phyloP scores from a whole-genome alignment of 495 filamentous ascomycete species.

The Aspergillus bertholletiae region DNA sequence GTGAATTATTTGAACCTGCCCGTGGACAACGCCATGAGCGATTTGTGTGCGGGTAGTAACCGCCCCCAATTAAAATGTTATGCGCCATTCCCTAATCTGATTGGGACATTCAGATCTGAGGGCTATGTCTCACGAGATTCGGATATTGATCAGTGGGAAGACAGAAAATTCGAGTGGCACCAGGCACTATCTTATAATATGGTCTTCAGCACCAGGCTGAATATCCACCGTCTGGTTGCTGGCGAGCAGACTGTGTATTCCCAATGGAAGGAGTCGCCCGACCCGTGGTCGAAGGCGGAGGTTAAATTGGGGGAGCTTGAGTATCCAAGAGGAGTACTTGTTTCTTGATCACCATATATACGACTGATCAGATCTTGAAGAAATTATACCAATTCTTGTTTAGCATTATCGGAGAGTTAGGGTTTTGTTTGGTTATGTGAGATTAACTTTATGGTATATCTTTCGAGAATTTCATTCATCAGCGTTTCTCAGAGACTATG shows the following conservation, averaged over 20 bases:
- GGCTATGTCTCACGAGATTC: constrained; percentile 20
- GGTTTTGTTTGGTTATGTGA: no score
- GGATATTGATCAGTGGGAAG: constrained; percentile 19
- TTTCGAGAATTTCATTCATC: neutral
- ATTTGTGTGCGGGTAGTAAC: constrained; percentile 20
- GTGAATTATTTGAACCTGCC: constrained; percentile 21
- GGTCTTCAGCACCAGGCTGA: constrained; percentile 26
- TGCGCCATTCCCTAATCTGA: constrained; percentile 25
- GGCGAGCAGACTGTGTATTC: constrained; percentile 20
- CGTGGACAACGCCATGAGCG: constrained; percentile 25
- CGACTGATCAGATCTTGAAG: neutral
- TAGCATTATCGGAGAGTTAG: neutral
- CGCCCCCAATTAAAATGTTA: constrained; percentile 26
- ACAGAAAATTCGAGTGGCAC: constrained; percentile 6
- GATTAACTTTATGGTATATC: no score
- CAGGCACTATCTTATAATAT: constrained; percentile 20
- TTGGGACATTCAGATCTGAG: constrained; percentile 22
- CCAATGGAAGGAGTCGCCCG: constrained; percentile 18
- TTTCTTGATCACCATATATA: constrained; percentile 2
- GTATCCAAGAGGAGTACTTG: constrained; percentile 23
- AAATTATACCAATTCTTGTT: neutral
- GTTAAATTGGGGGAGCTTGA: constrained; percentile 18
- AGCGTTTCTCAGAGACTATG: neutral
- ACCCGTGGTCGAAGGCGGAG: constrained; percentile 21
- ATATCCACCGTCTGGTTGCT: constrained; percentile 23